These are phyloP conservation scores for Pseudovirgaria hyperparasitica DNA, from an alignment of 2,329 filamentous ascomycete genomes.

Conservation along the genomic window DNA sequence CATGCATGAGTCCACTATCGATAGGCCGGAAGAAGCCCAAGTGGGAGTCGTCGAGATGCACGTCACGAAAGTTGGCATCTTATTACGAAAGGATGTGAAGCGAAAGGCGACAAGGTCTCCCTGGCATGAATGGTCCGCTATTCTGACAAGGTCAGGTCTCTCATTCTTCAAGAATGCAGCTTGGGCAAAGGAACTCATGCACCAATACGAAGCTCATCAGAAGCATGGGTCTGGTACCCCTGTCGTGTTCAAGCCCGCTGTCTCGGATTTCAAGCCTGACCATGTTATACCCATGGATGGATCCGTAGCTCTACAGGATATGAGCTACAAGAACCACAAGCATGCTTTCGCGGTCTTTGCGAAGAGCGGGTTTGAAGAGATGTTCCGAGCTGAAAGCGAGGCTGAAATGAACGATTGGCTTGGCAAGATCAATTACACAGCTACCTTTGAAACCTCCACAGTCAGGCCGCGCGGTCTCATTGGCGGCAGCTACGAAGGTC, in stretches of 20 bases:
- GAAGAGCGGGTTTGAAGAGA: conserved; percentile 69
- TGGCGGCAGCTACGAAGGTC: conserved; percentile 74
- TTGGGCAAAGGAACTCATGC: conserved; percentile 85
- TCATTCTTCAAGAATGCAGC: conserved; percentile 91
- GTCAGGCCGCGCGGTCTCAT: conserved; percentile 82
- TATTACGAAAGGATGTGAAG: conserved; percentile 91
- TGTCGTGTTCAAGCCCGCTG: conserved; percentile 78
- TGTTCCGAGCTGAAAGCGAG: conserved; percentile 81
- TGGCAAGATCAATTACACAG: conserved; percentile 89
- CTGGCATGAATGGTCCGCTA: conserved; percentile 98
- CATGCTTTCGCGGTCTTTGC: conserved; percentile 86
- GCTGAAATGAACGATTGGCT: conserved; percentile 94
- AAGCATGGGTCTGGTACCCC: conserved; percentile 66
- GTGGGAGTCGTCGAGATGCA: conserved; percentile 95
- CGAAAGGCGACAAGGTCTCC: conserved; percentile 90
- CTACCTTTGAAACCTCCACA: conserved; percentile 82
- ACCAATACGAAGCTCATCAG: conserved; percentile 73
- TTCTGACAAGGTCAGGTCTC: conserved; percentile 89
- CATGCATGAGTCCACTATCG: conserved; percentile 73
- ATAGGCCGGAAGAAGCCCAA: conserved; percentile 74
- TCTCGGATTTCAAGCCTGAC: conserved; percentile 89
- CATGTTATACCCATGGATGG: conserved; percentile 86
- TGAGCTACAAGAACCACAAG: conserved; percentile 87
- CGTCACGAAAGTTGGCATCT: conserved; percentile 83
- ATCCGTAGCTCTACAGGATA: conserved; percentile 76